These are phyloP conservation scores for Simplicillium aogashimaense DNA, from an alignment of 2,329 filamentous ascomycete species.

Conservation along the genomic window DNA sequence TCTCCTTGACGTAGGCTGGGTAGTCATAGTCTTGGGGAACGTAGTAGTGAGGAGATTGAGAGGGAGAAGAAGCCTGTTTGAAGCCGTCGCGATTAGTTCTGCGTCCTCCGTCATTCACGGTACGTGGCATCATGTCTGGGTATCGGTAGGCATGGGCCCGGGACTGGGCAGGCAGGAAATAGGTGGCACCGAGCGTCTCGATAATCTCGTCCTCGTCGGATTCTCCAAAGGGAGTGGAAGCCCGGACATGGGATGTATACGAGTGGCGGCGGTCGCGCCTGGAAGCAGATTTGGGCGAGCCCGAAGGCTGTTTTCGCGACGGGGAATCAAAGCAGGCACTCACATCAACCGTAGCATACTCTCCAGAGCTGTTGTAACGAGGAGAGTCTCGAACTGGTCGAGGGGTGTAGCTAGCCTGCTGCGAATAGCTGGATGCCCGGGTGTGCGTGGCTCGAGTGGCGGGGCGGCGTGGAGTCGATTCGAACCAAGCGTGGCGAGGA, in stretches of 20 bases:
- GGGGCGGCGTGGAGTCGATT: constrained; percentile 40
- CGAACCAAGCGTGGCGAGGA: constrained; percentile 40
- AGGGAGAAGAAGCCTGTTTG: constrained; percentile 31
- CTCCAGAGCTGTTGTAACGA: constrained; percentile 51
- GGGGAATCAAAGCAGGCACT: constrained; percentile 45
- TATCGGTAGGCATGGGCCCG: constrained; percentile 23
- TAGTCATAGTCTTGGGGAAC: constrained; percentile 24
- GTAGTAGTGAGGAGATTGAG: constrained; percentile 10
- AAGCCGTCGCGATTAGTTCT: constrained; percentile 50
- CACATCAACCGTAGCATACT: constrained; percentile 58
- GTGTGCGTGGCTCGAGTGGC: constrained; percentile 38
- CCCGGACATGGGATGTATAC: constrained; percentile 44
- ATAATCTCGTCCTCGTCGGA: constrained; percentile 55
- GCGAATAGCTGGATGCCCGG: constrained; percentile 27
- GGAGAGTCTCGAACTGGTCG: constrained; percentile 44
- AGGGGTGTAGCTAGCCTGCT: constrained; percentile 25
- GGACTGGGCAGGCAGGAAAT: constrained; percentile 40
- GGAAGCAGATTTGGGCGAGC: constrained; percentile 19
- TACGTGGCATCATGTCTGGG: constrained; percentile 22
- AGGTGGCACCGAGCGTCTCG: constrained; percentile 43
- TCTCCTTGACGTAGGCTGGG: constrained; percentile 18
- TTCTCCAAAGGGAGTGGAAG: constrained; percentile 49
- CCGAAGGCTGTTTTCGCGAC: constrained; percentile 26
- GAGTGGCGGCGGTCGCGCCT: constrained; percentile 46
- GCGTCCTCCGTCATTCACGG: constrained; percentile 40